A percentile compares a stretch with the other conserved stretches of the same genome.
Evolutionary conservation across 106 monocot genomes (phyloP).

Genomic region (Posidonia australis): DNA sequence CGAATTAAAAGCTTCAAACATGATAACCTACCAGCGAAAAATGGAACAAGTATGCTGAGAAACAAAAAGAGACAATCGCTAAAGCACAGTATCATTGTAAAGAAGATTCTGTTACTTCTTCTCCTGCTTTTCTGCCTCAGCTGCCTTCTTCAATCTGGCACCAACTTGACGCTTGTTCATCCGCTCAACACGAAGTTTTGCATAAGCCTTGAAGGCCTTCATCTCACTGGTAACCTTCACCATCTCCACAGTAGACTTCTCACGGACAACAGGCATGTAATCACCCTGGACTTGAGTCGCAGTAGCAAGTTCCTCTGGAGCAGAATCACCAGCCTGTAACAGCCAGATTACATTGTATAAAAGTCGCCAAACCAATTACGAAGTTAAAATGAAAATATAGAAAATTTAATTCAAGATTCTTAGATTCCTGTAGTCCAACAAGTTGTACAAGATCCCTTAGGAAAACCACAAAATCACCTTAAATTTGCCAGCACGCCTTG

Average conservation of each 20-base stretch:
- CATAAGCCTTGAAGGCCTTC: slow-evolving; percentile 49
- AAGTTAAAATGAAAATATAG: not conserved
- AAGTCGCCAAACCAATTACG: not conserved
- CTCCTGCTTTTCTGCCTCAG: slow-evolving; percentile 68
- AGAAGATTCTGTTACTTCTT: too few relatives aligned
- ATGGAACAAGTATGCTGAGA: too few relatives aligned
- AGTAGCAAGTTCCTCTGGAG: slow-evolving; percentile 19
- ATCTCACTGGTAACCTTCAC: slow-evolving; percentile 30
- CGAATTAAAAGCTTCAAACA: too few relatives aligned
- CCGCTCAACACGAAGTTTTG: slow-evolving; percentile 47
- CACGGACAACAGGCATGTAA: slow-evolving; percentile 15
- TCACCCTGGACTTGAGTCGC: slow-evolving; percentile 22
- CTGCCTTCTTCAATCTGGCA: slow-evolving; percentile 56
- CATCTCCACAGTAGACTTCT: slow-evolving; percentile 2
- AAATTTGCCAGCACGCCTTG: slow-evolving; percentile 19
- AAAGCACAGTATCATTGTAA: too few relatives aligned
- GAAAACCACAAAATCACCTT: slow-evolving; percentile 8
- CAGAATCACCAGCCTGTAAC: slow-evolving; percentile 26
- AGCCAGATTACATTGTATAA: not conserved
- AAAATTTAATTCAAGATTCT: not conserved
- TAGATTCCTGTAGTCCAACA: not conserved
- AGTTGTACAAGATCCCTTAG: not conserved
- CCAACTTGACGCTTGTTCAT: slow-evolving; percentile 47
- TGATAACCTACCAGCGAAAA: too few relatives aligned
- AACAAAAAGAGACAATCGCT: too few relatives aligned